Evolutionary conservation across 139 green algal genomes (phyloP).

Genomic region (Choricystis sp.): DNA sequence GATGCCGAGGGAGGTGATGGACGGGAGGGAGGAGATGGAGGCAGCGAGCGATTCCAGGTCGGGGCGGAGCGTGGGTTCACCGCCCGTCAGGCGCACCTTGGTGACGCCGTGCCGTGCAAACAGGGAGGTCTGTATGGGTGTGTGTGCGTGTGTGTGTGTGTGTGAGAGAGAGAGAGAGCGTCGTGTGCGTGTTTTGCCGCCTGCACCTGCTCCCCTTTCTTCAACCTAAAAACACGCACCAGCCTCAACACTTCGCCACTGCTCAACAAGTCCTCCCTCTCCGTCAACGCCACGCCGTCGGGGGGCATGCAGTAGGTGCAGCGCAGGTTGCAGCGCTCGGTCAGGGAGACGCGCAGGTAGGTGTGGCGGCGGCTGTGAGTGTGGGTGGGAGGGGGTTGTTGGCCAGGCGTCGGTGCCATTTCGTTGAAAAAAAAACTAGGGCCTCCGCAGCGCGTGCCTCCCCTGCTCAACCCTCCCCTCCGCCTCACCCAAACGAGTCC

Average conservation of each 20-base stretch:
- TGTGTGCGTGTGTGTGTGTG: neutral
- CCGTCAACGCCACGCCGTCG: conserved; percentile 81
- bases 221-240: conserved; percentile 37
- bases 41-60: conserved; percentile 63
- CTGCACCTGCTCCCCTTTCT: neutral
- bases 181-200: neutral
- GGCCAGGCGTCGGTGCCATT: neutral
- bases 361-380: conserved; percentile 61
- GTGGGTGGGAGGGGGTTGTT: conserved; percentile 20
- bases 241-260: conserved; percentile 59
- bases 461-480: too few species aligned
- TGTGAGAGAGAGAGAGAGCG: neutral
- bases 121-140: conserved; percentile 34
- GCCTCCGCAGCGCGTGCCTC: too few species aligned
- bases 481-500: neutral
- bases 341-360: conserved; percentile 96
- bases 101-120: conserved; percentile 70
- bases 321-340: conserved; percentile 94
- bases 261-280: conserved; percentile 42
- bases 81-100: conserved; percentile 93
- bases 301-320: conserved; percentile 98
- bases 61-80: conserved; percentile 82
- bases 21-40: conserved; percentile 32
- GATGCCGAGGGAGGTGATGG: conserved; percentile 59
- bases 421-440: neutral